phyloP scores from a whole-genome alignment of 768 basidiomycete genomes.

The Xanthoconium purpureum region DNA sequence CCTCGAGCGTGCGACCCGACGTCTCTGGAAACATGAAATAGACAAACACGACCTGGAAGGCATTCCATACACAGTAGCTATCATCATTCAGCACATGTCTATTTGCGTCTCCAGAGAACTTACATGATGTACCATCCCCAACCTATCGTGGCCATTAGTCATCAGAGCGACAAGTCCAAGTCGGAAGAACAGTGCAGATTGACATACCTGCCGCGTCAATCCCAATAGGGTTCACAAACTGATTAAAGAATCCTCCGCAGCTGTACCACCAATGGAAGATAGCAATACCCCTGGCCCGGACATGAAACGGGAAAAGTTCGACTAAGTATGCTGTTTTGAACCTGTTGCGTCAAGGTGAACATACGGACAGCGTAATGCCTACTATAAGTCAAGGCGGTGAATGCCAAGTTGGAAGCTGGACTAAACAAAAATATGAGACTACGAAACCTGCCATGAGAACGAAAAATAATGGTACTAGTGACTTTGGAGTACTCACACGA shows the following conservation, averaged over 20 bases:
- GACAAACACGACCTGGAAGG: conserved; percentile 1
- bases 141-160: no score
- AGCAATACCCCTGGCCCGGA: no score
- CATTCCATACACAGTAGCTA: not conserved
- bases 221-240: no score
- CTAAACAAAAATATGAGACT: conserved; percentile 1
- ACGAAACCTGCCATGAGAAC: not conserved
- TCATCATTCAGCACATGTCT: not conserved
- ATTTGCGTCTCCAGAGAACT: not conserved
- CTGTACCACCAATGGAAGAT: no score
- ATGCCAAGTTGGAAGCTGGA: not conserved
- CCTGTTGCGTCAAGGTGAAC: not conserved
- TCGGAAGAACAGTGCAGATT: no score
- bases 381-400: not conserved
- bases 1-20: not conserved
- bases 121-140: no score
- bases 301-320: no score
- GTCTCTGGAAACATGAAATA: conserved; percentile 2
- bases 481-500: not conserved
- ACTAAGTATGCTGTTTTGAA: no score
- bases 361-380: not conserved
- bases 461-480: no score
- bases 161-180: no score
- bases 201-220: no score
- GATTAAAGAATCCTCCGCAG: no score